These are phyloP conservation scores for Annona cherimola DNA, from an alignment of 164 flowering plant genomes.

Conservation along the genomic window DNA sequence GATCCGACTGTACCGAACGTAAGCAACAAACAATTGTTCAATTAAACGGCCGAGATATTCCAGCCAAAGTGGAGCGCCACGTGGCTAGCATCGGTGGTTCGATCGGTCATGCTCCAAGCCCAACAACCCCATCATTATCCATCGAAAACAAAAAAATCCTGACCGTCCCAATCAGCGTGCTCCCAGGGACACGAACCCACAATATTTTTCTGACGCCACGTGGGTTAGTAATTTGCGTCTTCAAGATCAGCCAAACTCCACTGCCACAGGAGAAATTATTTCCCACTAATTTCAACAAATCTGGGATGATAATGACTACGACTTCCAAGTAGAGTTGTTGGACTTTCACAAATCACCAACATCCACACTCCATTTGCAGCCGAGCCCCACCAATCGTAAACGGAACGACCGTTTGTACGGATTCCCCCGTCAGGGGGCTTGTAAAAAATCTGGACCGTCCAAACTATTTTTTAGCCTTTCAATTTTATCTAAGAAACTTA, in stretches of 20 bases:
- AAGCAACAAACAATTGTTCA: too few relatives aligned
- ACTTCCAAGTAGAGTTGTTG: slow-evolving; percentile 5
- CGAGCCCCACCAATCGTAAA: neutral
- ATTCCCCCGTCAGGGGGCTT: neutral
- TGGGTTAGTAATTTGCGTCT: neutral
- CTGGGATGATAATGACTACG: slow-evolving; percentile 4
- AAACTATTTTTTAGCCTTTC: too few relatives aligned
- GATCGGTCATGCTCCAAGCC: neutral
- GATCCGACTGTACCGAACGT: too few relatives aligned
- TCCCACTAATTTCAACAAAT: neutral
- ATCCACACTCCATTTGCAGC: neutral
- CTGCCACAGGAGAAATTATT: neutral
- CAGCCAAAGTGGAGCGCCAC: too few relatives aligned
- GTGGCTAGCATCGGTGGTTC: neutral
- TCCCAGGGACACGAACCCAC: neutral
- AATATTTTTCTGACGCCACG: neutral
- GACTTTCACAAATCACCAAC: slow-evolving; percentile 5
- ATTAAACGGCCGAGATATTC: too few relatives aligned
- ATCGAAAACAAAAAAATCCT: neutral
- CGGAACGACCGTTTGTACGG: neutral
- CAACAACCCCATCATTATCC: neutral
- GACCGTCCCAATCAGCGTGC: neutral
- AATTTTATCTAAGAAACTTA: neutral
- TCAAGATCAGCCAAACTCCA: neutral
- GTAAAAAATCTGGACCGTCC: neutral